Conservation (phyloP, 2,329 filamentous ascomycete genomes). For the Penicillium sp. region DNA sequence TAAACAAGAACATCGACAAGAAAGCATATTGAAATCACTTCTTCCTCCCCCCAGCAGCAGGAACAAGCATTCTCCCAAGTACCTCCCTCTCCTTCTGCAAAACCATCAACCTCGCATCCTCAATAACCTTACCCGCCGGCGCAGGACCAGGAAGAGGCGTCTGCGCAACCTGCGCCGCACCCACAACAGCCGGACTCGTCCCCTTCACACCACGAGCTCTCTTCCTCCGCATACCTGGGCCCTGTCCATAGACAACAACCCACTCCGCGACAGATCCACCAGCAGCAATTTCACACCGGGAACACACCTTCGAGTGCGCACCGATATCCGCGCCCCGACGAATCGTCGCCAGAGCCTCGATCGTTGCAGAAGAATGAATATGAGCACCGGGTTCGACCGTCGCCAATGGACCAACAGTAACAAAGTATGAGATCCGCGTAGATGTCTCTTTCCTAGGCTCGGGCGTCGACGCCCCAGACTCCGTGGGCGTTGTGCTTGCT, state of each 20-base stretch:
- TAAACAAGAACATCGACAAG: not conserved
- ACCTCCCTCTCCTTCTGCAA: slow-evolving; percentile 69
- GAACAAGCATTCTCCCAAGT: slow-evolving; percentile 61
- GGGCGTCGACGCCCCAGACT: not conserved
- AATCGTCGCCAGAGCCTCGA: slow-evolving; percentile 50
- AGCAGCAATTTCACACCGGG: slow-evolving; percentile 59
- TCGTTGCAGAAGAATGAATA: slow-evolving; percentile 38
- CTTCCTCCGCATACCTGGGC: slow-evolving; percentile 44
- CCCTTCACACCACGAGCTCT: slow-evolving; percentile 38
- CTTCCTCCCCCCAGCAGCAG: slow-evolving; percentile 30
- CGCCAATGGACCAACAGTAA: slow-evolving; percentile 40
- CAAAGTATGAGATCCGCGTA: slow-evolving; percentile 40
- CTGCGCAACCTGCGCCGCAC: slow-evolving; percentile 19
- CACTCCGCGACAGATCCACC: slow-evolving; percentile 63
- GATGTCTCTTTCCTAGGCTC: slow-evolving; percentile 12
- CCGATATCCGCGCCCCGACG: slow-evolving; percentile 35
- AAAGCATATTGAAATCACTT: slow-evolving; percentile 20
- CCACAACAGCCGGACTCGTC: slow-evolving; percentile 18
- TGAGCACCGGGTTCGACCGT: slow-evolving; percentile 41
- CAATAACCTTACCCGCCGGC: slow-evolving; percentile 59
- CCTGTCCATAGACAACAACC: slow-evolving; percentile 68
- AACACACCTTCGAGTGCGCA: slow-evolving; percentile 69
- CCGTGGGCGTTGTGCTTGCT: not conserved
- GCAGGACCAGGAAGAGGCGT: slow-evolving; percentile 19
- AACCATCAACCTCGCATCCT: slow-evolving; percentile 63